Evolutionary conservation across 352 stramenopile species (phyloP), one percentile per base, ranked within the genome.

Genomic region (Saprolegnia diclina): DNA sequence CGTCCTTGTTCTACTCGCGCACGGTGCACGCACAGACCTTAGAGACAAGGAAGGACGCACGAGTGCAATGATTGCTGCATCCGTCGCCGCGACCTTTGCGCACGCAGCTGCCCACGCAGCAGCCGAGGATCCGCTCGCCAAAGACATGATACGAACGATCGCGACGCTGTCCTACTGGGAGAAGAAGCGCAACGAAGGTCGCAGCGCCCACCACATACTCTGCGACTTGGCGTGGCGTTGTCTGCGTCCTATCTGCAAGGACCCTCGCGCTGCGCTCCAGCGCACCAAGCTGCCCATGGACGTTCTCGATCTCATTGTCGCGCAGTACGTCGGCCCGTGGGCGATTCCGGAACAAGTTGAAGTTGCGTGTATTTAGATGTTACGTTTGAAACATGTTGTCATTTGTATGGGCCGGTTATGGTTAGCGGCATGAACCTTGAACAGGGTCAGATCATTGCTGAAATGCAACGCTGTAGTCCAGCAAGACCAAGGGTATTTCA

Each of bases 271-370:
- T 26, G 63, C 63, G 13, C 14, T 69, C 9, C 9, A 35, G 26
- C 21, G 5, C 18, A n/a, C 35, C 42, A 21, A 2, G 46, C 22
- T 69, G 5, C 63, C 63, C 3, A 21, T n/a, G 2, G 63, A 69
- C 46, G 5, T 69, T 29, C 32, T 48, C 5, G 37, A 69, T 29
- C 5, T n/a, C 29, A 69, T 69, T 26, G 32, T 69, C 7, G 46
- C 61, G 5, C 16, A 69, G 14, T 69, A 29, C 42, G 16, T 69
- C 4, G 63, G 63, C 21, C 63, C 63, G 26, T 69, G 63, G 63
- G 61, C 50, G 13, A 26, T 61, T 9, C 19, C 38, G 14, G n/a
- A n/a, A 14, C 35, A 48, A 48, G 42, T 48, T 48, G 42, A 48
- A 48, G 42, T 48, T 48, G 11, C 42, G 42, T 48, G 13, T 48